These are phyloP conservation scores for Irpex sp. DNA, from an alignment of 1,284 basidiomycete species.

Conservation along the genomic window DNA sequence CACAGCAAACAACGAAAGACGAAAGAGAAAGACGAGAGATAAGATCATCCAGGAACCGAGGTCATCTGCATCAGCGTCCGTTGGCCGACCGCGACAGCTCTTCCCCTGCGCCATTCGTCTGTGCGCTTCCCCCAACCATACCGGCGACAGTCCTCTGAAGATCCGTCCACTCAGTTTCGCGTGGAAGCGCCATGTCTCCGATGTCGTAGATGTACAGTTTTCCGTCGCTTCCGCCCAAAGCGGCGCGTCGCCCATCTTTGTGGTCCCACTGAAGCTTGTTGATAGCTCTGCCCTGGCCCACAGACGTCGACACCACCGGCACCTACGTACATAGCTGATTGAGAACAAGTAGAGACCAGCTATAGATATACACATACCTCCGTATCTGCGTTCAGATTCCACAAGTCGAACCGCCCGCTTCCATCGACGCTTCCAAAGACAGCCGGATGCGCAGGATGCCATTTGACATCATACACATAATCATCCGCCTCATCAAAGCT, in stretches of 20 bases:
- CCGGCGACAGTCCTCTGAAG: conserved; percentile 76
- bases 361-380: conserved; percentile 52
- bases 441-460: conserved; percentile 95
- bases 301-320: conserved; percentile 70
- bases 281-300: conserved; percentile 73
- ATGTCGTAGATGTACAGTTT: conserved; percentile 91
- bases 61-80: conserved; percentile 31
- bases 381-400: conserved; percentile 92
- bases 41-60: neutral
- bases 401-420: conserved; percentile 90
- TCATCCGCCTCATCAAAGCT: conserved; percentile 96
- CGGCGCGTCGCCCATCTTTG: conserved; percentile 79
- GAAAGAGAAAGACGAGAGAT: neutral
- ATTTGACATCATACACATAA: conserved; percentile 98
- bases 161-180: conserved; percentile 87
- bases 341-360: neutral
- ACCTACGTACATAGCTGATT: conserved; percentile 42
- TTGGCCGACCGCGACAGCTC: conserved; percentile 38
- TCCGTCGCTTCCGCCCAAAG: conserved; percentile 88
- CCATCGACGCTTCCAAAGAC: conserved; percentile 93
- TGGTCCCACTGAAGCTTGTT: conserved; percentile 96
- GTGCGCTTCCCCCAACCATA: conserved; percentile 46
- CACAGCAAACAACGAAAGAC: neutral
- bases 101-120: conserved; percentile 48
- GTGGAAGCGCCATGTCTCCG: conserved; percentile 80